Evolutionary conservation across 2,329 filamentous ascomycete genomes (phyloP), one percentile per base, ranked within the genome.

Genomic region (Monilinia vaccinii-corymbosi): DNA sequence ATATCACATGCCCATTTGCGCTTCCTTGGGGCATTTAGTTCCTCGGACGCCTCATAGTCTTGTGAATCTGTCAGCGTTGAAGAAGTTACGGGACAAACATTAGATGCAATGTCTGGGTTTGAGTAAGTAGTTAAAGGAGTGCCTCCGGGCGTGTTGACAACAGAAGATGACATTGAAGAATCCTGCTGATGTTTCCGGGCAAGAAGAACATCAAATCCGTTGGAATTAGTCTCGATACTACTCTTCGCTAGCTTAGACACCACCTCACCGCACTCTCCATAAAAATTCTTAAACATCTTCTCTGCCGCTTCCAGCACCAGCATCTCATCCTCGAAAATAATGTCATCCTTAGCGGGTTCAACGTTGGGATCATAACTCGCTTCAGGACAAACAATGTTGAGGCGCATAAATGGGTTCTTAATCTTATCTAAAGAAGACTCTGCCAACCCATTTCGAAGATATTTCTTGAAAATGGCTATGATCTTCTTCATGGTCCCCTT

Each of bases 301-400:
- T 72, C 70, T n/a, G 68, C 61, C 36, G 64, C 71, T 6, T 67
- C 64, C 2, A 81, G n/a, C 3, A 83, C 64, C 1, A 70, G 38
- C 44, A 51, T 65, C 31, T 85, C 80, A 55, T 89, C 75, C 5
- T 75, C 76, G 67, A 92, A 91, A 0, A 90, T 68, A 2, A 92
- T 79, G 66, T 90, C 83, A 60, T 89, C 83, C 69, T 92, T 92
- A 4, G 82, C 76, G 4, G 87, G 82, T 62, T 90, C 84, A 7
- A 91, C 73, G 65, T 91, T 92, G 1, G 79, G 76, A 72, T 92
- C 88, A 67, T 92, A 92, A 61, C 77, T 84, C 25, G 78, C 78
- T 1, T 75, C 69, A 0, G 82, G 79, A 67, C 87, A 91, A 16
- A 70, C 71, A 34, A 92, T 83, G 60, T 84, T 80, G 42, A 92